Evolutionary conservation across 148 eudicot genomes (phyloP).

Genomic region (Silene conica): DNA sequence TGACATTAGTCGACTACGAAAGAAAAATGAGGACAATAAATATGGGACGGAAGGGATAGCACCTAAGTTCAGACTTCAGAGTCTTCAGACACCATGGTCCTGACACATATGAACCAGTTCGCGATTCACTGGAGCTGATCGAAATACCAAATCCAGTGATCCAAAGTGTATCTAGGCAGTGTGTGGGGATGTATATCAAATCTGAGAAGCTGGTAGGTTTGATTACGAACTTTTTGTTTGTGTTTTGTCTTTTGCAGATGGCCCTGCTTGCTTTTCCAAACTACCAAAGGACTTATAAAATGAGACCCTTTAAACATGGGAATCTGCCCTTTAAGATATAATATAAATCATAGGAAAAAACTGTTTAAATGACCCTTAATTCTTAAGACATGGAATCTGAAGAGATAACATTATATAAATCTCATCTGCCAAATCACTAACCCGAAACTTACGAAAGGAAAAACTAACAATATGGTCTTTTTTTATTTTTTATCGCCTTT

Average conservation of each 20-base stretch:
- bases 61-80: too few relatives aligned
- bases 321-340: conserved; percentile 15
- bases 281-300: conserved; percentile 29
- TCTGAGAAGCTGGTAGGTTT: conserved; percentile 34
- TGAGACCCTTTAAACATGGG: conserved; percentile 21
- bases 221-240: conserved; percentile 24
- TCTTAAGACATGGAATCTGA: conserved; percentile 11
- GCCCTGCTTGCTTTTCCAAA: conserved; percentile 39
- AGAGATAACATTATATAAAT: conserved; percentile 14
- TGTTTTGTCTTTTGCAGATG: conserved; percentile 29
- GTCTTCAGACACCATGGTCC: too few relatives aligned
- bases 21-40: not conserved
- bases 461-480: not conserved
- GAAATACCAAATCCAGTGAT: not conserved
- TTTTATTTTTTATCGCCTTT: conserved; percentile 22
- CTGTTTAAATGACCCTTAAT: conserved; percentile 26
- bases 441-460: conserved; percentile 12
- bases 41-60: not conserved
- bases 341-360: conserved; percentile 3
- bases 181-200: conserved; percentile 17
- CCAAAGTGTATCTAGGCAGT: conserved; percentile 9
- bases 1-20: not conserved
- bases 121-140: not conserved
- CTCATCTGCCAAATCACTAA: not conserved
- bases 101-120: not conserved